Conservation (phyloP, 1,139 yeast species). For the Yamadazyma jaroonii region DNA sequence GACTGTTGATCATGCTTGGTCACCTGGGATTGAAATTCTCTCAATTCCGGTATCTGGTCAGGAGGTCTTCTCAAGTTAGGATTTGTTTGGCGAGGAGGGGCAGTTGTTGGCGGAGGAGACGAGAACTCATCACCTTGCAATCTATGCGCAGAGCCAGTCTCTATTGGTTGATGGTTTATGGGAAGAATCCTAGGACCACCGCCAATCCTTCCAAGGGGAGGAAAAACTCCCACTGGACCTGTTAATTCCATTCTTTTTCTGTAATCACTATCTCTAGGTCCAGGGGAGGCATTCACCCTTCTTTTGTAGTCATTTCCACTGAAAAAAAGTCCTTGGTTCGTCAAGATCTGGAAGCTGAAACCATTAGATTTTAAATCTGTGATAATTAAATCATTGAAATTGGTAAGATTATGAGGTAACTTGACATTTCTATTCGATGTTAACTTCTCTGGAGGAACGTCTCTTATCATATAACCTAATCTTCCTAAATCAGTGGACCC, state of each 20-base stretch:
- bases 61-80: slow-evolving; percentile 22
- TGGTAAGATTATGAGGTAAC: slow-evolving; percentile 37
- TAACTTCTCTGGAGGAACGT: slow-evolving; percentile 27
- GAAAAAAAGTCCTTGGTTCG: slow-evolving; percentile 52
- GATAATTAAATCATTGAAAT: slow-evolving; percentile 35
- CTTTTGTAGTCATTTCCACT: slow-evolving; percentile 53
- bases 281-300: slow-evolving; percentile 16
- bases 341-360: slow-evolving; percentile 59
- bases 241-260: slow-evolving; percentile 1
- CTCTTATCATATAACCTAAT: slow-evolving; percentile 47
- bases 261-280: slow-evolving; percentile 16
- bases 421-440: slow-evolving; percentile 29
- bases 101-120: neutral
- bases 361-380: slow-evolving; percentile 67
- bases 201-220: slow-evolving; percentile 3
- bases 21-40: slow-evolving; percentile 7
- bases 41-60: slow-evolving; percentile 16
- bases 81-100: slow-evolving; percentile 12
- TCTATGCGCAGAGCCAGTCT: too few species aligned
- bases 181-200: slow-evolving; percentile 2
- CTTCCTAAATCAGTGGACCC: slow-evolving; percentile 55
- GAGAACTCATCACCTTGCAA: too few species aligned
- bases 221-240: slow-evolving; percentile 7
- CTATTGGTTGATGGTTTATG: neutral
- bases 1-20: neutral